Conservation (phyloP, 1,139 yeast species). For the Hansenula sp. region DNA sequence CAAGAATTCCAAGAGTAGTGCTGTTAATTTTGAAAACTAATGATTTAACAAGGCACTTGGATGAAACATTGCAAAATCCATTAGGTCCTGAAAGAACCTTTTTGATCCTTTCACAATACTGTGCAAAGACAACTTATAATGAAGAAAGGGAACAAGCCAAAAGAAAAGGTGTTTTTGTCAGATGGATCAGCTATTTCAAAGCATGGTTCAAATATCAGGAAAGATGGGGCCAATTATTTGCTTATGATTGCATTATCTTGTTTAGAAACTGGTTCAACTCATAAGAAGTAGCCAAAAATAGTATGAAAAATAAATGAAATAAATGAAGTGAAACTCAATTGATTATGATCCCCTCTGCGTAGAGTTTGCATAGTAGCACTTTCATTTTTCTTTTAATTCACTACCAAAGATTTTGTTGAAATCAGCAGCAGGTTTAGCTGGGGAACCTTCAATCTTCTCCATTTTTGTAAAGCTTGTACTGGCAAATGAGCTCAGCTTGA, state of each 20-base stretch:
- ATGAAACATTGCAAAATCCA: constrained; percentile 78
- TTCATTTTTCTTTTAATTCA: background rate
- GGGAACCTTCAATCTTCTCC: constrained; percentile 21
- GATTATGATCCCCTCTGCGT: background rate
- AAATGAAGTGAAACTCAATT: background rate
- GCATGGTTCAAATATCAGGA: constrained; percentile 52
- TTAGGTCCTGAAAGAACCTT: constrained; percentile 88
- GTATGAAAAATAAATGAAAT: background rate
- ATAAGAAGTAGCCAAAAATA: background rate
- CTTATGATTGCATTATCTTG: constrained; percentile 48
- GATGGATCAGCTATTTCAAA: constrained; percentile 33
- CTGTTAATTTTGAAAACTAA: constrained; percentile 87
- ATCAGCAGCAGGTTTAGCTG: constrained; percentile 5
- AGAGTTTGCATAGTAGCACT: too few species aligned
- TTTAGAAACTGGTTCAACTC: constrained; percentile 23
- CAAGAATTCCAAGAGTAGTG: constrained; percentile 81
- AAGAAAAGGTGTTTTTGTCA: constrained; percentile 34
- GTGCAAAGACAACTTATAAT: constrained; percentile 74
- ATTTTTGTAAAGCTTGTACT: constrained; percentile 6
- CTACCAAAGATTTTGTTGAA: constrained; percentile 1
- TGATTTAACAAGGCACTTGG: constrained; percentile 85
- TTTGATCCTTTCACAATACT: constrained; percentile 83
- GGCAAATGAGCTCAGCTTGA: constrained; percentile 16
- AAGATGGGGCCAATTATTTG: constrained; percentile 47
- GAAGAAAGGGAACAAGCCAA: constrained; percentile 50